These are phyloP conservation scores for Crassisporium funariophilum DNA, from an alignment of 768 basidiomycete genomes.

Conservation along the genomic window DNA sequence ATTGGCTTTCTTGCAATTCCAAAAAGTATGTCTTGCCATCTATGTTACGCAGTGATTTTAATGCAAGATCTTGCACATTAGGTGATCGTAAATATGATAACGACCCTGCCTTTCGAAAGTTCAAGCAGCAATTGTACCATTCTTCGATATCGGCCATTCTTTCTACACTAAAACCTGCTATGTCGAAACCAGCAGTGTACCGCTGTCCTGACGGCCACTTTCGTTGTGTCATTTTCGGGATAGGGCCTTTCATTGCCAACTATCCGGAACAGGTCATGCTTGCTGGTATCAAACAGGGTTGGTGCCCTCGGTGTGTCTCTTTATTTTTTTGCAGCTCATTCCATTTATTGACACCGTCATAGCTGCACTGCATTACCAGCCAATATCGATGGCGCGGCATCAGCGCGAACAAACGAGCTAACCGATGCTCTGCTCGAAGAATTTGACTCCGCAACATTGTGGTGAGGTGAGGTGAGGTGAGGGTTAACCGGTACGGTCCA, in stretches of 20 bases:
- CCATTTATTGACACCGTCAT: not conserved
- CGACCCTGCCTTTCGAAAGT: constrained; percentile 7
- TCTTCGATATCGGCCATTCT: constrained; percentile 5
- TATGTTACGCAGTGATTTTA: not conserved
- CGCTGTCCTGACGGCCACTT: constrained; percentile 10
- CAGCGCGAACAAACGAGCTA: not conserved
- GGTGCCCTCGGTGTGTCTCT: not conserved
- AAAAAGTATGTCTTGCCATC: constrained; percentile 24
- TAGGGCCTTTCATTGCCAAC: constrained; percentile 22
- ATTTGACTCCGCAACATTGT: too few species aligned
- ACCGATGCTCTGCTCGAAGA: too few species aligned
- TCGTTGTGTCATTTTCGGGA: constrained; percentile 4
- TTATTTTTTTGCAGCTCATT: not conserved
- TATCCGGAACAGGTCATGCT: constrained; percentile 24
- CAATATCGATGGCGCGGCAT: not conserved
- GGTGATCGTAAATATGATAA: constrained; percentile 7
- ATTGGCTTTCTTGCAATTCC: constrained; percentile 31
- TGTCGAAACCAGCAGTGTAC: constrained; percentile 3
- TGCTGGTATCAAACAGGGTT: constrained; percentile 14
- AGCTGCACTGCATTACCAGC: not conserved
- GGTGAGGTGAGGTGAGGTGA: too few species aligned
- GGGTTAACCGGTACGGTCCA: too few species aligned
- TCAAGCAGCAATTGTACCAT: constrained; percentile 11
- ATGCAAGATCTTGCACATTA: not conserved
- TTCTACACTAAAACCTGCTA: not conserved